A percentile compares a stretch with the other conserved stretches of the same genome.
These are phyloP conservation scores for Cantharellus anzutake DNA, from an alignment of 768 basidiomycete genomes.

Conservation along the genomic window DNA sequence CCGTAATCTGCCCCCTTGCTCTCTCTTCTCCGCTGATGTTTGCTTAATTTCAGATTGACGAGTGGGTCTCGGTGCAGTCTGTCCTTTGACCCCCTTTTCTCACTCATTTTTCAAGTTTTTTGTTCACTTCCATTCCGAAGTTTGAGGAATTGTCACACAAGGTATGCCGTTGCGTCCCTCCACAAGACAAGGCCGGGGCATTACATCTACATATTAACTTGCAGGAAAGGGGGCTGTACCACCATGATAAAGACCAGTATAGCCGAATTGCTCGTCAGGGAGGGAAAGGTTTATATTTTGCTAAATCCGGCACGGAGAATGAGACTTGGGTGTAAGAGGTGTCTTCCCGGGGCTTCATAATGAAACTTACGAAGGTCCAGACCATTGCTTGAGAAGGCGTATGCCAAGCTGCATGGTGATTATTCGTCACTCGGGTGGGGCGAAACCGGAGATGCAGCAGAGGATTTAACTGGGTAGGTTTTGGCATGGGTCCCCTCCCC, in stretches of 20 bases:
- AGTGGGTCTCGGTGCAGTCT: slow-evolving; percentile 14
- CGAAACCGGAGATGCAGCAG: slow-evolving; percentile 29
- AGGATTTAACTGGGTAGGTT: slow-evolving; percentile 37
- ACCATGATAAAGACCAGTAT: slow-evolving; percentile 30
- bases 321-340: slow-evolving; percentile 32
- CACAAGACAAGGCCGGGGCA: not conserved
- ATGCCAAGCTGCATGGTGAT: slow-evolving; percentile 36
- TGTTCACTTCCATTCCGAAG: slow-evolving; percentile 32
- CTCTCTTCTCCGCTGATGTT: not conserved
- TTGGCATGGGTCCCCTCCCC: not conserved
- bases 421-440: slow-evolving; percentile 28
- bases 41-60: slow-evolving; percentile 22
- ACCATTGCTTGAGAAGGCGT: slow-evolving; percentile 38
- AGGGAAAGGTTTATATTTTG: slow-evolving; percentile 30
- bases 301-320: slow-evolving; percentile 22
- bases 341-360: not conserved
- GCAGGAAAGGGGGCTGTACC: slow-evolving; percentile 27
- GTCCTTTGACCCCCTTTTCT: not conserved
- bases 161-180: not conserved
- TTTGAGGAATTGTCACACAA: slow-evolving; percentile 27
- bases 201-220: no score
- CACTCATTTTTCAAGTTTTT: slow-evolving; percentile 19
- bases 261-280: slow-evolving; percentile 27
- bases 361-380: slow-evolving; percentile 4
- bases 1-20: not conserved